phyloP scores from a whole-genome alignment of 2,329 filamentous ascomycete genomes.

The Penicillium brevicompactum region DNA sequence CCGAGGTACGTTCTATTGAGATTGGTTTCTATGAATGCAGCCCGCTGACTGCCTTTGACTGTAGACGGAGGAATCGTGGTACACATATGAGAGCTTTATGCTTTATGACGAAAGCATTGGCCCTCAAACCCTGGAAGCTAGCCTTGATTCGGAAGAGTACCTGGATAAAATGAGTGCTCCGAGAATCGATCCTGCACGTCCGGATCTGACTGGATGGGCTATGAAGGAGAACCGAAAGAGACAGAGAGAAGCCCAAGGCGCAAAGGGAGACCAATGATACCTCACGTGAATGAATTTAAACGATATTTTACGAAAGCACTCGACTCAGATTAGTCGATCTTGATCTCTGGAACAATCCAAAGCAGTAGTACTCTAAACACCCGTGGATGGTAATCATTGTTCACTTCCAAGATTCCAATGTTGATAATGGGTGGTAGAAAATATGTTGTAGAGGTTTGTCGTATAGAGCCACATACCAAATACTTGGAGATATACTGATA shows the following conservation, averaged over 20 bases:
- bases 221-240: constrained; percentile 47
- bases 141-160: constrained; percentile 61
- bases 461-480: too few species aligned
- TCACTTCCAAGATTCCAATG: too few species aligned
- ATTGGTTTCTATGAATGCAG: neutral
- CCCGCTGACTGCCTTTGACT: neutral
- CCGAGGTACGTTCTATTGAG: constrained; percentile 30
- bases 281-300: neutral
- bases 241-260: constrained; percentile 26
- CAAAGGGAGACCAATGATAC: constrained; percentile 21
- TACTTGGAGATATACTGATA: too few species aligned
- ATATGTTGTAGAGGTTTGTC: too few species aligned
- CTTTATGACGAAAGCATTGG: constrained; percentile 53
- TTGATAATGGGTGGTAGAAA: too few species aligned
- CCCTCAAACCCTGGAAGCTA: constrained; percentile 54
- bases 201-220: constrained; percentile 47
- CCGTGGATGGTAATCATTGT: too few species aligned
- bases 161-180: constrained; percentile 65
- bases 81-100: constrained; percentile 72
- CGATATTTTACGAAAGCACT: neutral
- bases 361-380: too few species aligned
- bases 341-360: too few species aligned
- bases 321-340: neutral
- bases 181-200: constrained; percentile 46
- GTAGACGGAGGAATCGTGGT: constrained; percentile 69